phyloP scores from a whole-genome alignment of 305 asterid genomes.

The Stenogyne calaminthoides region DNA sequence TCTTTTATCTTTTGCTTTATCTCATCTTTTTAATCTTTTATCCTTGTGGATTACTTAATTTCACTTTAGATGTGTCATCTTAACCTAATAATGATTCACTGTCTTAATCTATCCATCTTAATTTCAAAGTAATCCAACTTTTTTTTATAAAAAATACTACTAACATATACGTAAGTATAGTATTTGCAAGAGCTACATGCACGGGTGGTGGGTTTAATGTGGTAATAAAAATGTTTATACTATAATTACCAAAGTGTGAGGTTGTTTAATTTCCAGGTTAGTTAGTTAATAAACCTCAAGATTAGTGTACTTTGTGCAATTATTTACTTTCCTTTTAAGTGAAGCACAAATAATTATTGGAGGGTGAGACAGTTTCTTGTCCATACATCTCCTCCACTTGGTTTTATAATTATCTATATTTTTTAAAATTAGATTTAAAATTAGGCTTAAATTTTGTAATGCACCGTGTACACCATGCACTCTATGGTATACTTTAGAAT shows the following conservation, averaged over 20 bases:
- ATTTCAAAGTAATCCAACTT: neutral
- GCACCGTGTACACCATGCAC: no score
- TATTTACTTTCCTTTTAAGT: conserved; percentile 47
- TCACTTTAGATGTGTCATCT: neutral
- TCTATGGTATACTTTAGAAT: no score
- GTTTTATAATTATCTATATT: neutral
- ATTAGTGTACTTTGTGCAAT: conserved; percentile 1
- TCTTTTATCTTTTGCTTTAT: conserved; percentile 25
- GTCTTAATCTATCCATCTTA: neutral
- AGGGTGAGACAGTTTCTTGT: conserved; percentile 29
- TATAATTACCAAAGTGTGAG: neutral
- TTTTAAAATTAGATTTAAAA: neutral
- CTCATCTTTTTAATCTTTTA: conserved; percentile 19
- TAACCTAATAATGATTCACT: neutral
- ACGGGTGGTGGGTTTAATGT: conserved; percentile 23
- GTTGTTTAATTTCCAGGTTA: no score
- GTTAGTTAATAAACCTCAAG: conserved; percentile 24
- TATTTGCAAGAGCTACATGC: neutral
- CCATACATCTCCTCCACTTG: conserved; percentile 18
- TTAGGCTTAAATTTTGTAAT: no score
- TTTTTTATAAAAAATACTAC: no score
- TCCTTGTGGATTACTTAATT: conserved; percentile 5
- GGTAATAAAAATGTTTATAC: conserved; percentile 22
- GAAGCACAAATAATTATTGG: conserved; percentile 32
- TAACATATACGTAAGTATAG: neutral